Base-by-base conservation (phyloP, 1,284 basidiomycete genomes). In the Exobasidium rhododendri region DNA sequence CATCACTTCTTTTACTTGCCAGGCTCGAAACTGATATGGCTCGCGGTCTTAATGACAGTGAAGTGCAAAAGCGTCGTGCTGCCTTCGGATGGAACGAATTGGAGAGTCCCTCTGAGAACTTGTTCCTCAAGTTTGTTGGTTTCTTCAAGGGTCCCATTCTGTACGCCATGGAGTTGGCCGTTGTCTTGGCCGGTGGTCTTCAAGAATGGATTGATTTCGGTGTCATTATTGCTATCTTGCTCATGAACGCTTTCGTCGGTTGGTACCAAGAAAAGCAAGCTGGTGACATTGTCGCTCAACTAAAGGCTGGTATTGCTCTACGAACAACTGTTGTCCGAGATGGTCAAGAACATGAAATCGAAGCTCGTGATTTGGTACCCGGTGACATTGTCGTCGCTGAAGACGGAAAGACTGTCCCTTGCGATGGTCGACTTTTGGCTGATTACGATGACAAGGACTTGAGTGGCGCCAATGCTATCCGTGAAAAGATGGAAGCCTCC, bases 261-360 rank as follows among this genome's bases (percentile, higher is more conserved):
- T 85, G 84, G 84, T 85, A 85, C 74, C 70, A 85, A 72, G 84
- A 85, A 71, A 85, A 85, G 81, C 76, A 80, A 80, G 80, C 83
- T 43, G 83, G 83, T 59, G 83, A 83, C 73, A 84, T 84, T 70
- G 83, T 84, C 63, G 83, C 83, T 49, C 81, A 85, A 71, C 83
- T 85, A 67, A 85, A 85, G 78, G 83, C 83, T 40, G 84, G 83
- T 67, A 85, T 85, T 63, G 83, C 84, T 4, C 78, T 85, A 61
- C 82, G 82, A 61, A 75, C 83, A 26, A 77, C 67, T 24, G 83
- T 83, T 44, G 74, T 85, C 28, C 82, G 84, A 44, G 81, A 82
- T 65, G 75, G 75, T 60, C 71, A 82, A 43, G 84, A 85, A 70
- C 68, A 77, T 61, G 83, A 84, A 61, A 83, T 85, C 61, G 83